These are phyloP conservation scores for Aechmea fasciata DNA, from an alignment of 176 grass and related monocot genomes.

Conservation along the genomic window DNA sequence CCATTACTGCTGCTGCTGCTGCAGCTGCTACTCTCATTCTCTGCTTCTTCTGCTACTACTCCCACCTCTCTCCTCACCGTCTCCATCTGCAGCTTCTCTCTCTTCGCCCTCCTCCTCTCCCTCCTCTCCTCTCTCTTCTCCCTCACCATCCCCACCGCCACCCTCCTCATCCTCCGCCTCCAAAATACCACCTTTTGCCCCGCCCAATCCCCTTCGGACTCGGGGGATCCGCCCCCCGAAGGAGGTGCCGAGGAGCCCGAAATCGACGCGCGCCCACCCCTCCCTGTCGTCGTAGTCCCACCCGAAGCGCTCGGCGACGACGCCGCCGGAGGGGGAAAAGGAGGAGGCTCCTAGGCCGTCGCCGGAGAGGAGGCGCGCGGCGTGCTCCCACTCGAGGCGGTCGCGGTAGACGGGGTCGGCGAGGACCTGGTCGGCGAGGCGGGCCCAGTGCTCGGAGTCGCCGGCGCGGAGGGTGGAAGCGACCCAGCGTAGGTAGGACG, in stretches of 20 bases:
- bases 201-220: neutral
- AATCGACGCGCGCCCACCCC: conserved; percentile 28
- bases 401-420: conserved; percentile 38
- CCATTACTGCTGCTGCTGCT: neutral
- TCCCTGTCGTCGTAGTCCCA: conserved; percentile 59
- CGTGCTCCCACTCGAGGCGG: conserved; percentile 58
- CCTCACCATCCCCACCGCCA: neutral
- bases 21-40: neutral
- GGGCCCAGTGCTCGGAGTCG: conserved; percentile 31
- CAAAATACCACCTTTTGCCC: neutral
- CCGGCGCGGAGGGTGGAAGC: conserved; percentile 38
- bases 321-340: conserved; percentile 23
- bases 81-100: conserved; percentile 30
- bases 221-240: conserved; percentile 49
- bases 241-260: conserved; percentile 51
- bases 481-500: conserved; percentile 47
- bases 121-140: neutral
- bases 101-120: conserved; percentile 20
- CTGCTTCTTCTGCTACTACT: conserved; percentile 15
- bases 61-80: conserved; percentile 29
- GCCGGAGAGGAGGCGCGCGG: conserved; percentile 42
- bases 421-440: conserved; percentile 40
- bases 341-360: conserved; percentile 15
- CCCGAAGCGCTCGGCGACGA: conserved; percentile 33
- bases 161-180: neutral